phyloP scores from a whole-genome alignment of 2,329 filamentous ascomycete species.

The Hypoxylon sp. region DNA sequence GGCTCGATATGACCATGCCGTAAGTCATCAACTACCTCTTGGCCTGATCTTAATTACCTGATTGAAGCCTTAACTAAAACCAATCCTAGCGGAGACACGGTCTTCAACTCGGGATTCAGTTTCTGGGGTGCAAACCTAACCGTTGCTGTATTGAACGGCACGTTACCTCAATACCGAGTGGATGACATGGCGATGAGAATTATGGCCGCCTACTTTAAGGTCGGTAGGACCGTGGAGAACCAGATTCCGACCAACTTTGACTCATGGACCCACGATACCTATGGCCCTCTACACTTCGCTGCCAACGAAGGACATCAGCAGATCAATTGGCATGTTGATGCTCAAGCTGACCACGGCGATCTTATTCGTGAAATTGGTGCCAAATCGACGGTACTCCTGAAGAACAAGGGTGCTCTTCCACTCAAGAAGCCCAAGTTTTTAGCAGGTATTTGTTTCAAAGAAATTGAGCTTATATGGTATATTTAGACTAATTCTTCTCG shows the following conservation, averaged over 20 bases:
- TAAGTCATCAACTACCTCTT: neutral
- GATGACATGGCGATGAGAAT: constrained; percentile 95
- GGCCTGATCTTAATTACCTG: too few relatives aligned
- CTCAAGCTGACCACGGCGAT: constrained; percentile 79
- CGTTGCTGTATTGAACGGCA: constrained; percentile 88
- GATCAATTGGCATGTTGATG: constrained; percentile 87
- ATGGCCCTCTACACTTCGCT: constrained; percentile 76
- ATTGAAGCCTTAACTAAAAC: too few relatives aligned
- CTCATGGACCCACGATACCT: constrained; percentile 86
- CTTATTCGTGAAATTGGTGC: constrained; percentile 84
- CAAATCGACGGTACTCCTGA: constrained; percentile 88
- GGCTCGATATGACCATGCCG: constrained; percentile 91
- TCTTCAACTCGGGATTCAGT: constrained; percentile 79
- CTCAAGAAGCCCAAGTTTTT: constrained; percentile 80
- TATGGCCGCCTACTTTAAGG: constrained; percentile 79
- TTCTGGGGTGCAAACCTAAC: constrained; percentile 93
- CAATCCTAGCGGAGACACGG: constrained; percentile 72
- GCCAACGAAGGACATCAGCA: constrained; percentile 74
- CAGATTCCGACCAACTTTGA: constrained; percentile 81
- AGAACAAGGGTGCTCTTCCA: constrained; percentile 84
- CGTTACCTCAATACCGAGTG: constrained; percentile 86
- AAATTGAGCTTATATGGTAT: too few relatives aligned
- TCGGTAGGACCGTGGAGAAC: constrained; percentile 65
- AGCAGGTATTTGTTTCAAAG: too few relatives aligned
- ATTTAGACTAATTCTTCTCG: constrained; percentile 59